A percentile compares a stretch with the other conserved stretches of the same genome.
These are phyloP conservation scores for Suillus placidus DNA, from an alignment of 768 basidiomycete species.

Conservation along the genomic window DNA sequence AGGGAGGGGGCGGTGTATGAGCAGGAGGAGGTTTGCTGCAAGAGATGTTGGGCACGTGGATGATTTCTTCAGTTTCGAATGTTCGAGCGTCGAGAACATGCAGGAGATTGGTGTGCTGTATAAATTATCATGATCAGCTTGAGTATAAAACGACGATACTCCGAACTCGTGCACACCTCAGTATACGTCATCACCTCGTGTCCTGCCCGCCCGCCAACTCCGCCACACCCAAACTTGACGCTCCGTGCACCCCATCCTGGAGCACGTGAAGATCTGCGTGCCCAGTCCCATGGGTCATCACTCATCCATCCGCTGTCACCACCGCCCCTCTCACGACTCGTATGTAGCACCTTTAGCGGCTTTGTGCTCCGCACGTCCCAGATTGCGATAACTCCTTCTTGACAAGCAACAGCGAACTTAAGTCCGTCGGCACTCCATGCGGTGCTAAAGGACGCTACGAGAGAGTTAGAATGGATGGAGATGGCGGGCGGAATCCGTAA, in stretches of 20 bases:
- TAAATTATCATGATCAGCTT: slow-evolving; percentile 15
- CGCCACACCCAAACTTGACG: slow-evolving; percentile 80
- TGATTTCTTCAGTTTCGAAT: slow-evolving; percentile 74
- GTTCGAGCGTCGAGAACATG: slow-evolving; percentile 89
- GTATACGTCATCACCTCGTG: slow-evolving; percentile 88
- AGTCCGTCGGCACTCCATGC: slow-evolving; percentile 75
- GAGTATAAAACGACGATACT: neutral
- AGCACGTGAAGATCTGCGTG: slow-evolving; percentile 53
- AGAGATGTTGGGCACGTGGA: slow-evolving; percentile 37
- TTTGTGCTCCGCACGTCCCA: slow-evolving; percentile 82
- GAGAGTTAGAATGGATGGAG: slow-evolving; percentile 42
- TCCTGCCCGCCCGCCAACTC: slow-evolving; percentile 46
- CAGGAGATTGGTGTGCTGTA: slow-evolving; percentile 76
- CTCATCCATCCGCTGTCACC: slow-evolving; percentile 54
- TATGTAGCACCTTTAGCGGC: slow-evolving; percentile 70
- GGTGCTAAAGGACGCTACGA: slow-evolving; percentile 77
- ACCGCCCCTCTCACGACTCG: slow-evolving; percentile 46
- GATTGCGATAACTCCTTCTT: slow-evolving; percentile 77
- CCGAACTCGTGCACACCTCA: slow-evolving; percentile 56
- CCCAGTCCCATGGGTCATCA: slow-evolving; percentile 74
- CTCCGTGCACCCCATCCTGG: slow-evolving; percentile 85
- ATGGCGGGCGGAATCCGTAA: slow-evolving; percentile 66
- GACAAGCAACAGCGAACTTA: slow-evolving; percentile 83
- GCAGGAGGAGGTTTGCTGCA: slow-evolving; percentile 14
- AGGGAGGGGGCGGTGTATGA: slow-evolving; percentile 15